These are phyloP conservation scores for Plenodomus tracheiphilus DNA, from an alignment of 2,329 filamentous ascomycete species.

Conservation along the genomic window DNA sequence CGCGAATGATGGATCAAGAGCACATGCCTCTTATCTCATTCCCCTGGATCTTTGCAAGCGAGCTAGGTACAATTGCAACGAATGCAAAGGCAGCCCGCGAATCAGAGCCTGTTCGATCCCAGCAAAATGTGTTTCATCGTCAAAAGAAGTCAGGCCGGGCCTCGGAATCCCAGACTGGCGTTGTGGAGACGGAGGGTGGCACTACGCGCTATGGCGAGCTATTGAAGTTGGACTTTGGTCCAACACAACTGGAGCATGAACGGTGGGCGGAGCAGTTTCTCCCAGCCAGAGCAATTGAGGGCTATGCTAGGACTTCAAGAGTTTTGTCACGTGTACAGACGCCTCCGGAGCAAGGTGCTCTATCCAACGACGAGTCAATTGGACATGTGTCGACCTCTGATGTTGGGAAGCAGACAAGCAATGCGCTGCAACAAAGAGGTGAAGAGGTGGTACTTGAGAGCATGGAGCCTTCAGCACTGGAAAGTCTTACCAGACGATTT, in stretches of 20 bases:
- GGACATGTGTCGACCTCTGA: too few species aligned
- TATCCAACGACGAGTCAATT: too few species aligned
- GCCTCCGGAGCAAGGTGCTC: too few species aligned
- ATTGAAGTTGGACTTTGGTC: constrained; percentile 34
- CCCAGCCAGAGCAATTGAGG: too few species aligned
- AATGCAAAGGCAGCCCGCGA: constrained; percentile 14
- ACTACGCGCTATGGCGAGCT: constrained; percentile 42
- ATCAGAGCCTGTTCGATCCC: not conserved
- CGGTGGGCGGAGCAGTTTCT: too few species aligned
- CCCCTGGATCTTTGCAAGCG: constrained; percentile 82
- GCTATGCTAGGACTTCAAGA: too few species aligned
- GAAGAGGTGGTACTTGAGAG: not conserved
- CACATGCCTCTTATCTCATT: constrained; percentile 88
- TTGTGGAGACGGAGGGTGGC: constrained; percentile 39
- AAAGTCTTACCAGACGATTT: not conserved
- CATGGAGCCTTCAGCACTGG: not conserved
- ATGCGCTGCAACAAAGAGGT: too few species aligned
- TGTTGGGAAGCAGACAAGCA: too few species aligned
- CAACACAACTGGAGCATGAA: not conserved
- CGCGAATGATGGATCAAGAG: constrained; percentile 47
- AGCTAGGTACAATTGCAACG: constrained; percentile 71
- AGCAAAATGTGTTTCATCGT: constrained; percentile 2
- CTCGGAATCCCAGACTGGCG: not conserved
- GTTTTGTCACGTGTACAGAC: too few species aligned
- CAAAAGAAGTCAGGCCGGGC: constrained; percentile 7